phyloP scores from a whole-genome alignment of 2,329 filamentous ascomycete species.

The Chaetomium globosum region DNA sequence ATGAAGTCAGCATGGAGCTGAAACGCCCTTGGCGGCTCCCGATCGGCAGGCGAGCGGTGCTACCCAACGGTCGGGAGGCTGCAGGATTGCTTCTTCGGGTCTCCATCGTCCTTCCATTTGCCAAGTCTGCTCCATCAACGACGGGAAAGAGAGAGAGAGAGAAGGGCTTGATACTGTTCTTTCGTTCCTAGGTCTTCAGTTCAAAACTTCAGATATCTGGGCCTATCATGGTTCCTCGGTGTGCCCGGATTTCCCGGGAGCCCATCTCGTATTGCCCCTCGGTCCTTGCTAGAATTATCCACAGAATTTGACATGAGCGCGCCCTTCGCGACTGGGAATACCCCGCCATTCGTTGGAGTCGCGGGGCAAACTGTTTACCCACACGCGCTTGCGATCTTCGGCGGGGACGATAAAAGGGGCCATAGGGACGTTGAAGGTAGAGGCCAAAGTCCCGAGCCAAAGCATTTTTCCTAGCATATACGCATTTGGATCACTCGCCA shows the following conservation, averaged over 20 bases:
- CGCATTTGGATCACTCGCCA: not conserved
- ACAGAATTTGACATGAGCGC: conserved; percentile 9
- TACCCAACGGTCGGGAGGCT: conserved; percentile 5
- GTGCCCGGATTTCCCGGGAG: not conserved
- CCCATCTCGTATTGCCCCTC: not conserved
- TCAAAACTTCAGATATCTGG: not conserved
- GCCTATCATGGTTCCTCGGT: not conserved
- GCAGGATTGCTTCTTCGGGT: not conserved
- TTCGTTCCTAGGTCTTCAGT: not conserved
- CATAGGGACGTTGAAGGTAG: not conserved
- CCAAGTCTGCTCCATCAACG: not conserved
- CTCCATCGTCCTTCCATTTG: not conserved
- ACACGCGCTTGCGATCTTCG: not conserved
- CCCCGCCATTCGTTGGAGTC: conserved; percentile 11
- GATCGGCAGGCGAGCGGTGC: conserved; percentile 3
- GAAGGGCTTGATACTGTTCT: not conserved
- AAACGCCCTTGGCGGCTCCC: conserved; percentile 10
- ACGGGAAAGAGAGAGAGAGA: not conserved
- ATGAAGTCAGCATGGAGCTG: not conserved
- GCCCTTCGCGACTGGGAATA: conserved; percentile 14
- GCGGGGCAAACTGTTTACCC: conserved; percentile 16
- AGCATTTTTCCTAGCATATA: not conserved
- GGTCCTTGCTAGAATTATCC: not conserved
- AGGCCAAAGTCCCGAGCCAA: not conserved
- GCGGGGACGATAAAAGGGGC: not conserved